phyloP scores from a whole-genome alignment of 768 basidiomycete genomes.

The Mycena polygramma region DNA sequence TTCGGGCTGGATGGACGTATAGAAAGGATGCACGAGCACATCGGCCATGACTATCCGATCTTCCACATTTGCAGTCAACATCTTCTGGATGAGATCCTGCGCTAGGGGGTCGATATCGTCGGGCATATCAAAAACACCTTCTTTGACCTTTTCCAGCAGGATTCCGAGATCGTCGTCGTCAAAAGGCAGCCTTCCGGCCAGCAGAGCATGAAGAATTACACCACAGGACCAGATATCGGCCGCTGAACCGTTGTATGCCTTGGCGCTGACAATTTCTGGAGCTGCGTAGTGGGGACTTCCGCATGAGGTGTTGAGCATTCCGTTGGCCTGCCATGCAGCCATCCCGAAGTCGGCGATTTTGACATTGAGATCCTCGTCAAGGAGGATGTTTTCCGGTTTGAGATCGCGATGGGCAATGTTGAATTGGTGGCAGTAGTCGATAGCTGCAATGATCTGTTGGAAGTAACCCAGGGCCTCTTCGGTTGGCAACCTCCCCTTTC shows the following conservation, averaged over 20 bases:
- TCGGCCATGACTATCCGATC: constrained; percentile 87
- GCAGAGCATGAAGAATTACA: constrained; percentile 91
- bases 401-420: constrained; percentile 95
- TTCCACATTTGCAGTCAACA: constrained; percentile 83
- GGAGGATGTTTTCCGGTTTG: constrained; percentile 93
- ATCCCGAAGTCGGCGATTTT: constrained; percentile 99
- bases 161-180: constrained; percentile 87
- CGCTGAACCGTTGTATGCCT: constrained; percentile 86
- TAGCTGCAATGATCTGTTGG: constrained; percentile 92
- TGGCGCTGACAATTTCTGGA: constrained; percentile 89
- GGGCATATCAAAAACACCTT: constrained; percentile 83
- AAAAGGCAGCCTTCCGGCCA: constrained; percentile 91
- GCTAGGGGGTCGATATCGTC: constrained; percentile 75
- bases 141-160: constrained; percentile 85
- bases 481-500: constrained; percentile 76
- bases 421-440: constrained; percentile 95
- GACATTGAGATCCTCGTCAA: constrained; percentile 87
- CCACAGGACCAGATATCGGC: constrained; percentile 99
- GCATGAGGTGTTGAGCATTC: constrained; percentile 83
- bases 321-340: constrained; percentile 89
- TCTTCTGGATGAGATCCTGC: constrained; percentile 80
- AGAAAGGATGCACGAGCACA: constrained; percentile 87
- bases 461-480: constrained; percentile 88
- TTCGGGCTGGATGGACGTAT: constrained; percentile 66
- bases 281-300: constrained; percentile 97